These are phyloP conservation scores for Sanguinoderma infundibulare DNA, from an alignment of 1,284 basidiomycete species.

Conservation along the genomic window DNA sequence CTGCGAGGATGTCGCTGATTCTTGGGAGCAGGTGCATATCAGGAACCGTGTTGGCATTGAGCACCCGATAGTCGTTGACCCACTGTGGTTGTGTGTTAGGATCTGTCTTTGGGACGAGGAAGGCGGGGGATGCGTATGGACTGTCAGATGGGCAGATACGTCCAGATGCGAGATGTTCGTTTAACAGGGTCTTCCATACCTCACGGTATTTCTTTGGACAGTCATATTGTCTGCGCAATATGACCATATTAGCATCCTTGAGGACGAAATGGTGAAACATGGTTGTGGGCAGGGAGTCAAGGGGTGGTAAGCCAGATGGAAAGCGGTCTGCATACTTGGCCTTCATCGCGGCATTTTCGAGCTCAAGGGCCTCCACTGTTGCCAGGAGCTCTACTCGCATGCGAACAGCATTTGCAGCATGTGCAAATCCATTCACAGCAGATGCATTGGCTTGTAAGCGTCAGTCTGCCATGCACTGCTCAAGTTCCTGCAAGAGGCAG, in stretches of 20 bases:
- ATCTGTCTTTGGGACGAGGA: slow-evolving; percentile 44
- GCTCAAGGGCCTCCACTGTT: background rate
- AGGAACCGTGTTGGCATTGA: slow-evolving; percentile 41
- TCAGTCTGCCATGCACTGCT: background rate
- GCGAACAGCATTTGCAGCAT: background rate
- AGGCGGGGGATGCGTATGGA: slow-evolving; percentile 37
- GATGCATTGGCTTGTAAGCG: background rate
- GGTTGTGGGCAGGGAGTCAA: slow-evolving; percentile 21
- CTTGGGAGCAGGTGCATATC: slow-evolving; percentile 42
- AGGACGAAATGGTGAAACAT: slow-evolving; percentile 25
- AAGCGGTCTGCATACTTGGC: slow-evolving; percentile 9
- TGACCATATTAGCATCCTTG: slow-evolving; percentile 24
- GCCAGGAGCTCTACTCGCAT: background rate
- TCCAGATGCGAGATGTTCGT: slow-evolving; percentile 23
- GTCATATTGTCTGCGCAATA: slow-evolving; percentile 21
- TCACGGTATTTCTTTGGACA: slow-evolving; percentile 28
- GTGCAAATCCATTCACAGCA: background rate
- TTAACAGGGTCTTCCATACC: slow-evolving; percentile 19
- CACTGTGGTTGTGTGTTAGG: slow-evolving; percentile 38
- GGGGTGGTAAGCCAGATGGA: slow-evolving; percentile 19
- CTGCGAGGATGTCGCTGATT: slow-evolving; percentile 40
- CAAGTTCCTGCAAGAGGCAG: background rate
- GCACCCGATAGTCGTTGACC: slow-evolving; percentile 44
- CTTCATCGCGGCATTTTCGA: background rate
- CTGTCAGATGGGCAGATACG: background rate